Conservation (phyloP, 305 asterid species). For the Solanum hybrid region DNA sequence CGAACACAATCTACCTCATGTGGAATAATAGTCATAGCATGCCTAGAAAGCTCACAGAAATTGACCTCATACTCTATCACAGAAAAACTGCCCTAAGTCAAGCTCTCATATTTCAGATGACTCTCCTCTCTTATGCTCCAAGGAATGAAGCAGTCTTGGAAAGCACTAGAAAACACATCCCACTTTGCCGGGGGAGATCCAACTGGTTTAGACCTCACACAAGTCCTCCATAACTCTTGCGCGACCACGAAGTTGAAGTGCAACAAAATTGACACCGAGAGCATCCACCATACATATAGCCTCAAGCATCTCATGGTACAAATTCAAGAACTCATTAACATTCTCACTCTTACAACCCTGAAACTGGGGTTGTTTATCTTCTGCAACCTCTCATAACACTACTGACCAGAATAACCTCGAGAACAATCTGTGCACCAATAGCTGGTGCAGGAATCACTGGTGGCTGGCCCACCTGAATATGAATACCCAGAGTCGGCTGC, state of each 20-base stretch:
- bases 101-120: neutral
- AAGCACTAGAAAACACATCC: neutral
- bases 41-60: neutral
- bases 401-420: neutral
- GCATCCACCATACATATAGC: neutral
- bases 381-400: neutral
- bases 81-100: neutral
- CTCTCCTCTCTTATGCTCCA: neutral
- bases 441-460: neutral
- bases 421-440: neutral
- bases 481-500: neutral
- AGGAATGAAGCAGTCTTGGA: neutral
- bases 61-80: neutral
- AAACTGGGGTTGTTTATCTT: neutral
- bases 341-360: neutral
- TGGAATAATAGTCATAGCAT: neutral
- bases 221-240: neutral
- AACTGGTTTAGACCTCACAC: neutral
- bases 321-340: neutral
- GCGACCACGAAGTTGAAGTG: neutral
- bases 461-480: neutral
- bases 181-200: neutral
- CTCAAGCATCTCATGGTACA: neutral
- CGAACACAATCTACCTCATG: neutral
- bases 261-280: neutral